These are phyloP conservation scores for Ceratobasidium sp. DNA, from an alignment of 1,284 basidiomycete genomes.

Conservation along the genomic window DNA sequence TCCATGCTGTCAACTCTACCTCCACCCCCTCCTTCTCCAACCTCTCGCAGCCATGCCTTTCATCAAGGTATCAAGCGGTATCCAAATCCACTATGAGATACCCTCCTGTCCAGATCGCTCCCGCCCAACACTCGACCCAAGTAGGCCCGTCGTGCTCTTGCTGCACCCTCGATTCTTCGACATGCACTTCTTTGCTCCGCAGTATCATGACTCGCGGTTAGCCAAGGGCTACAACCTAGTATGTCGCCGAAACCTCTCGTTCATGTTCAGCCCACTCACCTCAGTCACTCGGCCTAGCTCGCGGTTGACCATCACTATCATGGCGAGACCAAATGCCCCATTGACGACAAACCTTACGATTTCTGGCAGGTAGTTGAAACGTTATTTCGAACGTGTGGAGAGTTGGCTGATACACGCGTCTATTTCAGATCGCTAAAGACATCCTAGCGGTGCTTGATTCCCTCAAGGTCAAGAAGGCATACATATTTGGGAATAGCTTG, in stretches of 20 bases:
- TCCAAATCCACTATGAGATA: constrained; percentile 47
- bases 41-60: constrained; percentile 45
- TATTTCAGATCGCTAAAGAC: constrained; percentile 46
- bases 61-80: constrained; percentile 44
- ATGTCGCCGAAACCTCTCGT: neutral
- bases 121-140: constrained; percentile 45
- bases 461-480: constrained; percentile 46
- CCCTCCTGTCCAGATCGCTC: constrained; percentile 48
- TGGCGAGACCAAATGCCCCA: constrained; percentile 46
- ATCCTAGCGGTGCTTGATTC: constrained; percentile 46
- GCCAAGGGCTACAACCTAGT: constrained; percentile 48
- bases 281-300: constrained; percentile 19
- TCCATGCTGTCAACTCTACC: neutral
- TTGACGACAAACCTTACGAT: constrained; percentile 49
- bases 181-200: constrained; percentile 48
- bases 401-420: neutral
- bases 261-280: neutral
- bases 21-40: neutral
- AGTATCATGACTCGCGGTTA: constrained; percentile 48
- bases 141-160: constrained; percentile 47
- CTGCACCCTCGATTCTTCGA: constrained; percentile 49
- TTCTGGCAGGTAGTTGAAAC: constrained; percentile 43
- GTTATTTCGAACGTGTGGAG: neutral
- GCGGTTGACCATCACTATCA: constrained; percentile 49
- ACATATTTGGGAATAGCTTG: constrained; percentile 48